Base-by-base conservation (phyloP, 306 rosid species). In the Castanea mollissima region DNA sequence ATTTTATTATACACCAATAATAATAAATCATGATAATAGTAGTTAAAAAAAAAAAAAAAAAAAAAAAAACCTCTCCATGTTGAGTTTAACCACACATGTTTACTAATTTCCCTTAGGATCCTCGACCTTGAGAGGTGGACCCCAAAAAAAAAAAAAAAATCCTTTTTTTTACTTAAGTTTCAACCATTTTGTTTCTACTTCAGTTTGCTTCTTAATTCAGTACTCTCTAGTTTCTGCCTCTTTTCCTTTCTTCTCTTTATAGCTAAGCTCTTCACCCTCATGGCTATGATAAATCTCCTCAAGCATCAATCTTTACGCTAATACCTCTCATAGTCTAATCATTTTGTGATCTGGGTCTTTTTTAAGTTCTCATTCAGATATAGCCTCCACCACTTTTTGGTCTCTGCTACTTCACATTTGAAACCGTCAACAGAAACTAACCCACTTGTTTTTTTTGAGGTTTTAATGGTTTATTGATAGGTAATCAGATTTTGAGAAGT, bases 261-360 rank as follows among this genome's bases (percentile, higher is more conserved):
- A 77, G 77, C 86, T 57, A 38, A 77, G 54, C 88, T 83, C 85
- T 73, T 85, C 69, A 76, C 83, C 83, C 84, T 64, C 75, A 74
- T 51, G 79, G 69, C 83, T 81, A 82, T 67, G 69, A 67, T 55
- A 51, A 34, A 74, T 60, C 81, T 73, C 79, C 73, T 69, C 69
- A 63, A 80, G 78, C 71, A 71, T 81, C 86, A 80, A 57, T 83
- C 75, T 74, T 79, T 69, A 59, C 27, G 32, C 87, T 69, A n/a
- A 51, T 73, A 15, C 63, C 65, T 79, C 78, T 74, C 85, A 38
- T 49, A 13, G 32, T 74, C 71, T 14, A 79, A 71, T 79, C 76
- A 27, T 38, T 80, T 65, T 73, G 88, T 85, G 87, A 85, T 90
- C 90, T 86, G 73, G 60, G 34, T 86, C 55, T 79, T 73, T 83